Evolutionary conservation across 1,284 basidiomycete genomes (phyloP), one percentile per base, ranked within the genome.

Genomic region (Pseudomicrostroma phylloplanum): DNA sequence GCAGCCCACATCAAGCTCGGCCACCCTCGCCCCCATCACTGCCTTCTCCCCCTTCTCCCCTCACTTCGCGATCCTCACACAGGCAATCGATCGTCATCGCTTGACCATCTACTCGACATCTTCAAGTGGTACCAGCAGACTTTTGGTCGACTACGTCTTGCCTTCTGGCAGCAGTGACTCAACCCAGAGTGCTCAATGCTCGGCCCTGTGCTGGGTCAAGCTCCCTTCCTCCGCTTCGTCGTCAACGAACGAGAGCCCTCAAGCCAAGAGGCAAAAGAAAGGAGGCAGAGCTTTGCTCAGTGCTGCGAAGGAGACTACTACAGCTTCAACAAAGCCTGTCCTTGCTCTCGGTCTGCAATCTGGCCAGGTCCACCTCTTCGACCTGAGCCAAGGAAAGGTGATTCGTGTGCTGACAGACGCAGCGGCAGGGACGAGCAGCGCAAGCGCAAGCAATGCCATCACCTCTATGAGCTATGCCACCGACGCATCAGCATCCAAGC

Each of bases 71-170:
- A 83, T 87, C 64, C 78, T 88, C 55, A 86, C 86, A 36, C 82
- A 88, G 21, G 84, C 87, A 6, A 83, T 89, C 56, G 87, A 89
- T 82, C 89, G 88, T 75, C 87, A 89, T 73, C 84, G 87, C 48
- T 80, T 89, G 61, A 85, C 86, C 66, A 82, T 89, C 55, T 88
- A 87, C 77, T 70, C 81, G 15, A 83, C 85, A 11, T 82, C 82
- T 40, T 83, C 84, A 65, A 82, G 85, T 19, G 49, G 25, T 23
- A 80, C 85, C 26, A 86, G 88, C 70, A 81, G 86, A 77, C 81
- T 84, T 15, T 74, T 87, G 39, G 85, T 86, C 41, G 82, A 77
- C 62, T 75, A 69, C 49, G 63, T 75, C 25, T 64, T 77, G 13
- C 65, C 61, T 2, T 26, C n/a, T 9, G 40, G 46, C 3, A 9